Evolutionary conservation across 2,329 filamentous ascomycete species (phyloP).

Genomic region (Paraphoma sp.): DNA sequence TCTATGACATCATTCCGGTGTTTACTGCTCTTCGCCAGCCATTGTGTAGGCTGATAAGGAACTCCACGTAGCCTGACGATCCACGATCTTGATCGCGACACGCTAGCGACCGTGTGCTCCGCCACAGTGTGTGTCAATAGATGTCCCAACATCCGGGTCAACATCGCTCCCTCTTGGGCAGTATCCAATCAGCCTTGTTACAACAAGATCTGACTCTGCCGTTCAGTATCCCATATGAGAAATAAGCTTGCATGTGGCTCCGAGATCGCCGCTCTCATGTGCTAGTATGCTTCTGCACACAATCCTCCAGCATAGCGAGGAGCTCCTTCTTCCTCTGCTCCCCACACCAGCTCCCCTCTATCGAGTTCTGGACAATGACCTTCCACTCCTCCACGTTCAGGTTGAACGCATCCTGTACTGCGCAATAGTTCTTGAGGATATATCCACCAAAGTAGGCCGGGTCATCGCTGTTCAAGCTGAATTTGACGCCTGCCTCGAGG

Average conservation of each 20-base stretch:
- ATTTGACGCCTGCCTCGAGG: slow-evolving; percentile 68
- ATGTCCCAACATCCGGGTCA: too few relatives aligned
- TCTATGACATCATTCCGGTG: too few relatives aligned
- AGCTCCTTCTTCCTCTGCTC: slow-evolving; percentile 68
- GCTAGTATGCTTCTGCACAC: slow-evolving; percentile 15
- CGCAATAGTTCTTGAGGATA: slow-evolving; percentile 76
- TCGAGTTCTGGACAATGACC: slow-evolving; percentile 65
- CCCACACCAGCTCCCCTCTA: slow-evolving; percentile 74
- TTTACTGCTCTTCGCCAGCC: too few relatives aligned
- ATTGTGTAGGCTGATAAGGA: too few relatives aligned
- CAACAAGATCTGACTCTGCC: too few relatives aligned
- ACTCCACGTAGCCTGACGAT: too few relatives aligned
- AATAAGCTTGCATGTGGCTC: neutral
- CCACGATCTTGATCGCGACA: too few relatives aligned
- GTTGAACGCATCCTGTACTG: slow-evolving; percentile 74
- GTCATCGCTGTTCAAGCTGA: slow-evolving; percentile 70
- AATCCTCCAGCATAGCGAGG: slow-evolving; percentile 38
- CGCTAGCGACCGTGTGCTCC: too few relatives aligned
- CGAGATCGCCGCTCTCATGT: neutral
- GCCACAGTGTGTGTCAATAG: too few relatives aligned
- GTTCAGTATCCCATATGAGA: neutral
- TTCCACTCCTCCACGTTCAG: slow-evolving; percentile 71
- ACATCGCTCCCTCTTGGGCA: too few relatives aligned
- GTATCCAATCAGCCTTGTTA: too few relatives aligned
- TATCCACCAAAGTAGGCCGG: slow-evolving; percentile 70